These are phyloP conservation scores for Chenopodium quinoa DNA, from an alignment of 148 eudicot genomes.

Conservation along the genomic window DNA sequence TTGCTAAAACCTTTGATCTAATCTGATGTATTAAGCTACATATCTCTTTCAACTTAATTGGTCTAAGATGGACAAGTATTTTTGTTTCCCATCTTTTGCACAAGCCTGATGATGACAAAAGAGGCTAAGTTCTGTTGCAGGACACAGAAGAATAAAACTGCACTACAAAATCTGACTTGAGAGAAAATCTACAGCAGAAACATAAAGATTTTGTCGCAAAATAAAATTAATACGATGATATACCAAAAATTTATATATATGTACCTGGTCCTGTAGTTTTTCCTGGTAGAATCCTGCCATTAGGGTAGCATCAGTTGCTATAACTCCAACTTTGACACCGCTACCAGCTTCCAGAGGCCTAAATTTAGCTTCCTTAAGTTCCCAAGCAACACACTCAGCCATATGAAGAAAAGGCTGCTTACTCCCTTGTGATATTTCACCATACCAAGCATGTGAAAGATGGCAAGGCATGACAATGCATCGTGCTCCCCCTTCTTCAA, in stretches of 20 bases:
- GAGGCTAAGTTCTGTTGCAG: not conserved
- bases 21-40: too few species aligned
- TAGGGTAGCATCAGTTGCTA: conserved; percentile 34
- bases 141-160: not conserved
- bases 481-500: conserved; percentile 50
- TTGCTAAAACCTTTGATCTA: too few species aligned
- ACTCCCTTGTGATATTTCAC: conserved; percentile 44
- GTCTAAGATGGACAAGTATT: not conserved
- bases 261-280: conserved; percentile 47
- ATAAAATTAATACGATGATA: not conserved
- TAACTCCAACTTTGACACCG: conserved; percentile 46
- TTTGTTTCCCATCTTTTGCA: not conserved
- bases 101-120: not conserved
- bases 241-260: too few species aligned
- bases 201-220: not conserved
- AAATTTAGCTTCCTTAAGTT: conserved; percentile 47
- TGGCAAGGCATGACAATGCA: conserved; percentile 70
- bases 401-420: conserved; percentile 42
- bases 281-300: conserved; percentile 42
- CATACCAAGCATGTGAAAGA: conserved; percentile 43
- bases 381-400: conserved; percentile 46
- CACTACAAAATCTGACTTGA: not conserved
- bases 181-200: not conserved
- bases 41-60: not conserved
- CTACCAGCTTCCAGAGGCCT: conserved; percentile 57